These are phyloP conservation scores for Cicer arietinum DNA, from an alignment of 306 rosid genomes.

Conservation along the genomic window DNA sequence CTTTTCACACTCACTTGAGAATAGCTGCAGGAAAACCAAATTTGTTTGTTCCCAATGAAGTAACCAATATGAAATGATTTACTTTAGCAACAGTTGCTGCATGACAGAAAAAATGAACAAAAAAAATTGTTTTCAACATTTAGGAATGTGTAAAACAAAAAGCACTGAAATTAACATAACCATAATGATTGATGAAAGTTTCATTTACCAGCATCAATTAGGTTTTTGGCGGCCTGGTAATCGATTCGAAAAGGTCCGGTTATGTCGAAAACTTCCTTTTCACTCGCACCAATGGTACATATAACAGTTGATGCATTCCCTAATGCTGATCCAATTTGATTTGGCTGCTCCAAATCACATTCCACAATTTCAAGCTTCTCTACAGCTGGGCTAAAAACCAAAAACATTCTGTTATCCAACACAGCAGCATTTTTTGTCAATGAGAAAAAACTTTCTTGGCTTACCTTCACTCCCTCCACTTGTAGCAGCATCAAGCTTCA, in stretches of 20 bases:
- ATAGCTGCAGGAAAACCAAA: slow-evolving; percentile 95
- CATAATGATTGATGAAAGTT: slow-evolving; percentile 30
- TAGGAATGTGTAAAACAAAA: not conserved
- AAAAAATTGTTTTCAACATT: slow-evolving; percentile 31
- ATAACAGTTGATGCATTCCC: slow-evolving; percentile 81
- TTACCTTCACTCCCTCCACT: slow-evolving; percentile 67
- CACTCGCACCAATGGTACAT: slow-evolving; percentile 98
- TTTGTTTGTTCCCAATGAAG: slow-evolving; percentile 95
- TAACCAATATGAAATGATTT: slow-evolving; percentile 82
- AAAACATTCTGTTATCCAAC: slow-evolving; percentile 74
- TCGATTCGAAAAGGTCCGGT: slow-evolving; percentile 95
- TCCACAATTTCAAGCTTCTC: slow-evolving; percentile 97
- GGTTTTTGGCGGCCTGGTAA: slow-evolving; percentile 81
- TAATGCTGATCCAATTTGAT: slow-evolving; percentile 67
- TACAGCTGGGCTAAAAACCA: slow-evolving; percentile 99
- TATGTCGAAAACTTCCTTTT: slow-evolving; percentile 87
- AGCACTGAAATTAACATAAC: not conserved
- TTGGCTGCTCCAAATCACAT: slow-evolving; percentile 88
- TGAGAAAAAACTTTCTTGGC: slow-evolving; percentile 47
- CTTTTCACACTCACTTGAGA: slow-evolving; percentile 74
- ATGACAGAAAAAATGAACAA: slow-evolving; percentile 32
- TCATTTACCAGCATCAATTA: slow-evolving; percentile 75
- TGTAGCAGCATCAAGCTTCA: slow-evolving; percentile 61
- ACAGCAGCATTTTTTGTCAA: slow-evolving; percentile 45
- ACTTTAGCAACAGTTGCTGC: slow-evolving; percentile 82